Conservation (phyloP, 2,329 filamentous ascomycete genomes). For the Dryadomyces quercivorus region DNA sequence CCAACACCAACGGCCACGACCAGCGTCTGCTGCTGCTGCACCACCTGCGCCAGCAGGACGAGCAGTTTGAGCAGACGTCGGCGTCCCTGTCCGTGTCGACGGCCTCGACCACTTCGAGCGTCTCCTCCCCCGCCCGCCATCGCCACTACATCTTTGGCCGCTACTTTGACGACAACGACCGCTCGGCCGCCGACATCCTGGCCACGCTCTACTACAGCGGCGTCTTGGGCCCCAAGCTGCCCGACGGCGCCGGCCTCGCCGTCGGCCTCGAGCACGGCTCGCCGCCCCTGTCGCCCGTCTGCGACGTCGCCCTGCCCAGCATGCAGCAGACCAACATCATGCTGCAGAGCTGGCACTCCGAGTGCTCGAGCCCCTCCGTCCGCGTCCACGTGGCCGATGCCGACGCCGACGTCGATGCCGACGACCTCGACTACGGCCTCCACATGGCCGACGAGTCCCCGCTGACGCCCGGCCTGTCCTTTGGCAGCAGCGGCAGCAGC, state of each 20-base stretch:
- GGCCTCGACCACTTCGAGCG: not conserved
- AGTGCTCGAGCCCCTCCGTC: not conserved
- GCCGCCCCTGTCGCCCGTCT: not conserved
- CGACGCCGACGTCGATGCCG: not conserved
- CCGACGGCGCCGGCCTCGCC: not conserved
- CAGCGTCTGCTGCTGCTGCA: not conserved
- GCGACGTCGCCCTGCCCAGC: slow-evolving; percentile 7
- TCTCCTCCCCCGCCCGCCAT: not conserved
- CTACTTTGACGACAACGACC: slow-evolving; percentile 9
- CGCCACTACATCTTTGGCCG: slow-evolving; percentile 2
- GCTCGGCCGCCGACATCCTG: slow-evolving; percentile 9
- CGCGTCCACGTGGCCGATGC: not conserved
- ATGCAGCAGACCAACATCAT: slow-evolving; percentile 12
- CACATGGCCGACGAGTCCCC: not conserved
- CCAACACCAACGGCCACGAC: not conserved
- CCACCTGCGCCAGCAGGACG: not conserved
- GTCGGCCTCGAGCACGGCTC: not conserved
- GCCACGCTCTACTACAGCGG: slow-evolving; percentile 8
- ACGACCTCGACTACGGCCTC: not conserved
- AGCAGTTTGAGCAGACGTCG: not conserved
- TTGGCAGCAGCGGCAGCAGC: slow-evolving; percentile 2
- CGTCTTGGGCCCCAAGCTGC: not conserved
- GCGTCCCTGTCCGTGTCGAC: not conserved
- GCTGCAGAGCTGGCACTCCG: slow-evolving; percentile 9
- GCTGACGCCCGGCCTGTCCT: not conserved